Evolutionary conservation across 352 stramenopile genomes (phyloP), one percentile per base, ranked within the genome.

Genomic region (Phytophthora europaea): DNA sequence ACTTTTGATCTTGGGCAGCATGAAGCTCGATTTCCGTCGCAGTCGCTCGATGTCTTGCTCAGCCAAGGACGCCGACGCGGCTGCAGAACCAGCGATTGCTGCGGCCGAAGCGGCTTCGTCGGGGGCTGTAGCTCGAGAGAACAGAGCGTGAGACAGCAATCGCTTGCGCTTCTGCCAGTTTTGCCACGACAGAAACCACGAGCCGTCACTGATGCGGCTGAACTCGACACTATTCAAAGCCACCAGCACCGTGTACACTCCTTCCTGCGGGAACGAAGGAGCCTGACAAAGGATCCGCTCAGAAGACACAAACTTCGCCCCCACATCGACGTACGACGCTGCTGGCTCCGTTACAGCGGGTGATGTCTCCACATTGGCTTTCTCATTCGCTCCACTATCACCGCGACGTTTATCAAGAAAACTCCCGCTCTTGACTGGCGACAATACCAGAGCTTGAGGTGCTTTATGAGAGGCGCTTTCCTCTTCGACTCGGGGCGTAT

Each of bases 101-200:
- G 67, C 51, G 31, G 57, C 67, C 20, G 72, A 67, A 22, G 71
- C 47, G 26, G 56, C 43, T 23, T 76, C 67, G 8, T 76, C 61
- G 3, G 47, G 2, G 15, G 51, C 62, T 9, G 43, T 73, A 3
- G 67, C 57, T 28, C 67, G 57, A 26, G 75, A 73, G 20, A 87
- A 89, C 22, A 87, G 47, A 7, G 62, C 65, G 57, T 87, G 79
- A 5, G 68, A 72, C 6, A 86, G 73, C 34, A 90, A 31, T 2
- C 80, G 77, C 65, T 92, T 92, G 8, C 87, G 76, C 31, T 85
- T 88, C 63, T 95, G 88, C 89, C 89, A 96, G 66, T 94, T 96
- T 28, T 92, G 85, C 89, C 89, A 96, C n/a, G 80, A 77, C 33
- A 94, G 67, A 58, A 93, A 93, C 87, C 84, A 95, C 16, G 86